phyloP scores from a whole-genome alignment of 331 rosid genomes.

The Malus hybrid region DNA sequence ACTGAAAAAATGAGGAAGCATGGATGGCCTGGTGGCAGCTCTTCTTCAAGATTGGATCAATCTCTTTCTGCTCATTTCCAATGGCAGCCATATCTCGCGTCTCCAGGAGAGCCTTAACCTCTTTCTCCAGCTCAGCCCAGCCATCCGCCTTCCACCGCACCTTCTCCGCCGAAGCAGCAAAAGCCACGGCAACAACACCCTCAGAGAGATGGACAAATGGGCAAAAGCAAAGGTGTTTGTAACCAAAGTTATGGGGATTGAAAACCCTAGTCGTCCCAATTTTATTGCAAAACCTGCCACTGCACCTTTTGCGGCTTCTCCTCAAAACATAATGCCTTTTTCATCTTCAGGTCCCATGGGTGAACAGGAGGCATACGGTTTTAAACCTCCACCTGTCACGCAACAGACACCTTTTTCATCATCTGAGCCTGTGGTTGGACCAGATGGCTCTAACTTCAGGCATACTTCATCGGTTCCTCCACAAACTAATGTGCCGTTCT shows the following conservation, averaged over 20 bases:
- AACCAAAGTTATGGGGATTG: conserved; percentile 62
- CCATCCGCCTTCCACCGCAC: conserved; percentile 28
- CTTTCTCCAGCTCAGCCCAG: conserved; percentile 18
- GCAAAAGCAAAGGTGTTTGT: conserved; percentile 3
- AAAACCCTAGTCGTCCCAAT: conserved; percentile 67
- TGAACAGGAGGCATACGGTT: conserved; percentile 42
- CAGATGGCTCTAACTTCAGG: conserved; percentile 43
- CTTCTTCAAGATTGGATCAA: no score
- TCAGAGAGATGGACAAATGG: conserved; percentile 3
- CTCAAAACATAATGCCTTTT: conserved; percentile 39
- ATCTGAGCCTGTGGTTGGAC: conserved; percentile 59
- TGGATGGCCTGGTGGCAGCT: no score
- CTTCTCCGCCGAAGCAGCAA: conserved; percentile 50
- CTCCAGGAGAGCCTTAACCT: conserved; percentile 32
- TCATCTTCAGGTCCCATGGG: conserved; percentile 35
- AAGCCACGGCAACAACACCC: conserved; percentile 30
- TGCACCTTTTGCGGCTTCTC: conserved; percentile 45
- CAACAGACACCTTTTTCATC: conserved; percentile 59
- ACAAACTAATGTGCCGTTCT: conserved; percentile 36
- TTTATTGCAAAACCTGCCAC: conserved; percentile 55
- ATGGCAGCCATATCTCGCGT: no score
- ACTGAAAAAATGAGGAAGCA: no score
- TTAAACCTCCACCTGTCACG: conserved; percentile 41
- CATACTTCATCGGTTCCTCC: conserved; percentile 47
- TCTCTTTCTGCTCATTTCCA: no score